phyloP scores from a whole-genome alignment of 768 basidiomycete species.

The Suillus spraguei region DNA sequence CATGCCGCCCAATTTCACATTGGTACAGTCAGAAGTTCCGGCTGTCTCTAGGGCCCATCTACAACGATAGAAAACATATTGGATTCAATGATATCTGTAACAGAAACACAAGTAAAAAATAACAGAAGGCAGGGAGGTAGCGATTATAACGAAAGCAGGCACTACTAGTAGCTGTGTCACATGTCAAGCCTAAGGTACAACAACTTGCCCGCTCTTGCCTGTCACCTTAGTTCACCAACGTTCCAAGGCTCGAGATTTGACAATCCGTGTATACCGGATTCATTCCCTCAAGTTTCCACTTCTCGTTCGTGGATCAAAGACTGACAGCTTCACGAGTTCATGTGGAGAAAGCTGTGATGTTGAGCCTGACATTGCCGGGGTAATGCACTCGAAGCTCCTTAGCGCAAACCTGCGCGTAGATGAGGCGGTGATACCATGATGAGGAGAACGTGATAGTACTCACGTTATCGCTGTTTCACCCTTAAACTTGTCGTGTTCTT shows the following conservation, averaged over 20 bases:
- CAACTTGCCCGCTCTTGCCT: slow-evolving; percentile 57
- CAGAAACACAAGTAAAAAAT: background rate
- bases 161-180: too few species aligned
- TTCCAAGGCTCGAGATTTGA: slow-evolving; percentile 80
- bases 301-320: slow-evolving; percentile 75
- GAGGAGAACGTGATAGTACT: background rate
- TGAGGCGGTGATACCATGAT: slow-evolving; percentile 10
- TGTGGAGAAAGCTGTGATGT: slow-evolving; percentile 81
- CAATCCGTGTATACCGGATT: slow-evolving; percentile 93
- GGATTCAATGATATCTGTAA: background rate
- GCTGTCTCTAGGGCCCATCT: slow-evolving; percentile 76
- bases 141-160: background rate
- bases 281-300: slow-evolving; percentile 92
- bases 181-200: slow-evolving; percentile 45
- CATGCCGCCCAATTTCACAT: slow-evolving; percentile 86
- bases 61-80: slow-evolving; percentile 66
- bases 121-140: background rate
- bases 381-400: slow-evolving; percentile 41
- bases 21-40: slow-evolving; percentile 92
- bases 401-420: background rate
- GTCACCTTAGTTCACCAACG: slow-evolving; percentile 87
- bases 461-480: slow-evolving; percentile 56
- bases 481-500: slow-evolving; percentile 30
- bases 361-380: slow-evolving; percentile 71
- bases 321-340: slow-evolving; percentile 78